These are phyloP conservation scores for Sclerotinia subarctica DNA, from an alignment of 2,329 filamentous ascomycete species.

Conservation along the genomic window DNA sequence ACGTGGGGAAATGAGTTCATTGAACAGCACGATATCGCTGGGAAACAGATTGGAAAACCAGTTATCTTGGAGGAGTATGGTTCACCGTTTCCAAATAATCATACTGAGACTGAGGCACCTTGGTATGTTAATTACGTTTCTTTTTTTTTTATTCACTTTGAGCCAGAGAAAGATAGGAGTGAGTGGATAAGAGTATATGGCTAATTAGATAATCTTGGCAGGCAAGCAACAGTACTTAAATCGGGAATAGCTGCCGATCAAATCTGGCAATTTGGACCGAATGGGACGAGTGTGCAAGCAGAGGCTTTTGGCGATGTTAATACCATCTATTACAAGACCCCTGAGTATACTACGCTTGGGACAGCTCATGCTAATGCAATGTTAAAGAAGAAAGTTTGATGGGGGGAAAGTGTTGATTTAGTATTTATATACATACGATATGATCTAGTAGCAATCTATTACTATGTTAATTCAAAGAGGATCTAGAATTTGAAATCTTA, in stretches of 20 bases:
- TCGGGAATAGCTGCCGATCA: conserved; percentile 32
- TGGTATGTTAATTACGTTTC: conserved; percentile 15
- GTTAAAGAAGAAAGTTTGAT: conserved; percentile 28
- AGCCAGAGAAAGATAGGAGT: too few relatives aligned
- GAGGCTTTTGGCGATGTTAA: conserved; percentile 29
- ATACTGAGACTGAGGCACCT: conserved; percentile 28
- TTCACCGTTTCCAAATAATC: conserved; percentile 29
- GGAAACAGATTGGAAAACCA: conserved; percentile 41
- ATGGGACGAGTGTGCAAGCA: conserved; percentile 26
- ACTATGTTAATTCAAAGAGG: background rate
- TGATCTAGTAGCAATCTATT: background rate
- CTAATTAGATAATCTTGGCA: background rate
- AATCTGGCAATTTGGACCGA: conserved; percentile 34
- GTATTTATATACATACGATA: background rate
- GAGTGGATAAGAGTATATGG: too few relatives aligned
- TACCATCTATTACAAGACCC: conserved; percentile 30
- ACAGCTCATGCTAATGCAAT: conserved; percentile 29
- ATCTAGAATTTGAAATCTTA: background rate
- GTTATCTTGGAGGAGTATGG: conserved; percentile 44
- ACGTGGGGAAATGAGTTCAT: conserved; percentile 49
- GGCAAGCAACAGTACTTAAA: conserved; percentile 30
- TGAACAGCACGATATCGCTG: conserved; percentile 43
- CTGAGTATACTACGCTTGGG: conserved; percentile 29
- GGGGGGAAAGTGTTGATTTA: background rate
- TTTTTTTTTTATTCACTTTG: background rate